Base-by-base conservation (phyloP, 2,329 filamentous ascomycete genomes). In the Trichothecium roseum region DNA sequence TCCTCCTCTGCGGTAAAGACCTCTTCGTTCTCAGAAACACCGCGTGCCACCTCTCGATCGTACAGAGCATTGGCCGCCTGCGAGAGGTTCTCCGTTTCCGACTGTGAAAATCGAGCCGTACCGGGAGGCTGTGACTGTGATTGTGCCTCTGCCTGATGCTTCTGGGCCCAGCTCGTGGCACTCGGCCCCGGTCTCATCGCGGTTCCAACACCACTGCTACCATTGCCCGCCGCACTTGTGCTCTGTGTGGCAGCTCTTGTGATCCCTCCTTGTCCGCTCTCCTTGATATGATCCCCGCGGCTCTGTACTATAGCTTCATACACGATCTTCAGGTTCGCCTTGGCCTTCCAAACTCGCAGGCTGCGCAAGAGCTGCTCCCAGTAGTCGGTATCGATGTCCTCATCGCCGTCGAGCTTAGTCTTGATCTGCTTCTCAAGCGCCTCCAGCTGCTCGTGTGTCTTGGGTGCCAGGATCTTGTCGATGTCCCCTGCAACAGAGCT, bases 361-460 rank as follows among this genome's bases (percentile, higher is more conserved):
- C 81, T 93, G 45, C 80, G 79, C 41, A 98, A 67, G 13, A 98
- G 68, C 53, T 94, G 85, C 53, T 94, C 86, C 91, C 91, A 98
- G 56, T 96, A 98, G 59, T 98, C 91, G 3, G 84, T 86, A 57
- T 98, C 91, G 45, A 98, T 89, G 28, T 84, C 80, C 52, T 95
- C 88, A 52, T 94, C 81, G 7, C 86, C 93, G 35, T 79, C 72
- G 32, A 98, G 65, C 63, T 98, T 98, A 13, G 70, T 67, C 53
- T 78, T 78, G 56, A 98, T 91, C 62, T 96, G 88, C 43, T 69
- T 74, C 59, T 98, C 89, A 33, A 98, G 67, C 14, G 74, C 74
- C 52, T 88, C 81, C n/a, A 98, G 68, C 56, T 96, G 84, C 48
- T 86, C 81, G 48, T 85, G 78, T 13, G 79, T 76, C 62, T 98